phyloP scores from a whole-genome alignment of 2,329 filamentous ascomycete genomes.

The Pseudogymnoascus sp. region DNA sequence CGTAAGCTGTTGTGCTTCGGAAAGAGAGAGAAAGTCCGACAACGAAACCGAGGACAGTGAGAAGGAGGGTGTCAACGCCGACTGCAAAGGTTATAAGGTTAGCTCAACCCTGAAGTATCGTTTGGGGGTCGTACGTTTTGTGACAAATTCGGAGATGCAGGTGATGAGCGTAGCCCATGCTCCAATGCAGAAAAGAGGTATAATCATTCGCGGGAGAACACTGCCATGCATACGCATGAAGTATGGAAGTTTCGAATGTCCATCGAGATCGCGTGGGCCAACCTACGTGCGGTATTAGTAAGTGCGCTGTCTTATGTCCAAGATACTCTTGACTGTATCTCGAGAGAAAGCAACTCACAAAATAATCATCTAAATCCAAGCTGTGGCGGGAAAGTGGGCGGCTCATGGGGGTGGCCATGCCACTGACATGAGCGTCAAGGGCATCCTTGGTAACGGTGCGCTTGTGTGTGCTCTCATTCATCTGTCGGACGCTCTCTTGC shows the following conservation, averaged over 20 bases:
- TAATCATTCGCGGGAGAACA: conserved; percentile 65
- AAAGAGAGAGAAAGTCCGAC: conserved; percentile 74
- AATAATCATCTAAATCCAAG: conserved; percentile 21
- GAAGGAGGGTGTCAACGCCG: conserved; percentile 58
- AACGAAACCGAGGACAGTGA: conserved; percentile 75
- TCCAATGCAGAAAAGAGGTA: conserved; percentile 57
- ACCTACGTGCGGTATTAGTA: conserved; percentile 18
- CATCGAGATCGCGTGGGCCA: conserved; percentile 61
- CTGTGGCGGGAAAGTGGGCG: not conserved
- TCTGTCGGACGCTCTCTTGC: not conserved
- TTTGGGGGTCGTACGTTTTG: conserved; percentile 20
- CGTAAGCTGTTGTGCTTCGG: conserved; percentile 69
- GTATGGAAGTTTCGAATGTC: conserved; percentile 70
- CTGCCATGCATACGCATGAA: conserved; percentile 71
- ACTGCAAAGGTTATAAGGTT: conserved; percentile 26
- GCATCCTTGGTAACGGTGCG: not conserved
- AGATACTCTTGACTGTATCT: not conserved
- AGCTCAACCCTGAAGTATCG: conserved; percentile 12
- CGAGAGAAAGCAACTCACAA: conserved; percentile 18
- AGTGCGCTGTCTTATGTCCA: not conserved
- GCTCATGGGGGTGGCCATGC: not conserved
- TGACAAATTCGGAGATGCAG: conserved; percentile 41
- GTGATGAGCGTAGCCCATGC: conserved; percentile 62
- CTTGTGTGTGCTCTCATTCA: not conserved
- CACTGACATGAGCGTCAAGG: not conserved